Evolutionary conservation across 2,329 filamentous ascomycete species (phyloP).

Genomic region (Phaeosphaeria sp.): DNA sequence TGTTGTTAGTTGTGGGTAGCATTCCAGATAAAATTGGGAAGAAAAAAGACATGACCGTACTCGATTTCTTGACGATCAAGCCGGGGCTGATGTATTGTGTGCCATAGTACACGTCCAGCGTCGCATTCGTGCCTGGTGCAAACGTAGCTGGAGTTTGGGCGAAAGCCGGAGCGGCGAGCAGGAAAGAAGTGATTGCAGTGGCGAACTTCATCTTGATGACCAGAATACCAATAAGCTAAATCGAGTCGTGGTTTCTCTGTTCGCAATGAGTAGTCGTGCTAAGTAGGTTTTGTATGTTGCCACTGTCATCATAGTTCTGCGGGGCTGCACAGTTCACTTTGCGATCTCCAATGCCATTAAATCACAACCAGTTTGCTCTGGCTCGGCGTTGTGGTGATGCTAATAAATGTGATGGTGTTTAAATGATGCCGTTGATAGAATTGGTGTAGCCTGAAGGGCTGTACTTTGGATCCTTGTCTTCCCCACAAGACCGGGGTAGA

Average conservation of each 20-base stretch:
- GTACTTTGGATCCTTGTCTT: conserved; percentile 14
- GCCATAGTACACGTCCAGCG: conserved; percentile 40
- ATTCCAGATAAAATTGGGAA: not conserved
- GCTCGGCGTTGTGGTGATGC: conserved; percentile 1
- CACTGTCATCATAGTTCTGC: not conserved
- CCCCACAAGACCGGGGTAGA: conserved; percentile 7
- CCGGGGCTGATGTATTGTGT: conserved; percentile 37
- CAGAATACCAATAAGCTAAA: not conserved
- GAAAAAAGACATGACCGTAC: conserved; percentile 13
- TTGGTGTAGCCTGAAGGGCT: conserved; percentile 18
- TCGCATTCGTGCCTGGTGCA: conserved; percentile 25
- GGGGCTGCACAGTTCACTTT: not conserved
- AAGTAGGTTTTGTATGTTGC: not conserved
- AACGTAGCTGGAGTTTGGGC: conserved; percentile 37
- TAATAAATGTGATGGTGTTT: conserved; percentile 9
- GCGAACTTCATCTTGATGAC: conserved; percentile 15
- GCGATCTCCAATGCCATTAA: not conserved
- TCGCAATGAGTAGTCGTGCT: not conserved
- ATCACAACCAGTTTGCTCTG: not conserved
- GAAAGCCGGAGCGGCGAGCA: conserved; percentile 19
- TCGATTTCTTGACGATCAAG: conserved; percentile 34
- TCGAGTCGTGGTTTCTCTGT: not conserved
- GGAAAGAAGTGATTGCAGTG: conserved; percentile 5
- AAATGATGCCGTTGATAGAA: conserved; percentile 11
- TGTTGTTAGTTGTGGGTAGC: not conserved